Percentiles rank a stretch among this genome's conserved stretches.
phyloP scores from a whole-genome alignment of 345 rosid species.

The Camelina sativa region DNA sequence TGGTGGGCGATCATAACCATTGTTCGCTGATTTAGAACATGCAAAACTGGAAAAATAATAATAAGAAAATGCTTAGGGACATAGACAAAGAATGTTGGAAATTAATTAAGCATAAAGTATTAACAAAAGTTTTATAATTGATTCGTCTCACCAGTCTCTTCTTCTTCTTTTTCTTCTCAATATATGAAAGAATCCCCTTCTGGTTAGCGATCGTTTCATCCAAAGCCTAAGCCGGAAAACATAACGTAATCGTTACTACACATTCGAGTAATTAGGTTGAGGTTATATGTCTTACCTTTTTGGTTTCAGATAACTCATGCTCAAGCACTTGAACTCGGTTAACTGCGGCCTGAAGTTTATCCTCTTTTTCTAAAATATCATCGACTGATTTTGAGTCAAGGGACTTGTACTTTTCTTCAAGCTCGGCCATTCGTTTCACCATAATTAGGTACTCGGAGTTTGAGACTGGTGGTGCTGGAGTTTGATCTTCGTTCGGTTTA shows the following conservation, averaged over 20 bases:
- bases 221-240: slow-evolving; percentile 50
- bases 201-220: slow-evolving; percentile 50
- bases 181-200: slow-evolving; percentile 49
- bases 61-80: slow-evolving; percentile 17
- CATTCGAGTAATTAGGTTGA: neutral
- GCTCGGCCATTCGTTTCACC: slow-evolving; percentile 68
- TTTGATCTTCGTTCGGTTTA: slow-evolving; percentile 18
- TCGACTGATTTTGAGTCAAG: slow-evolving; percentile 46
- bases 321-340: slow-evolving; percentile 63
- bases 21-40: slow-evolving; percentile 31
- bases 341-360: slow-evolving; percentile 64
- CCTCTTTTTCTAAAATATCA: slow-evolving; percentile 68
- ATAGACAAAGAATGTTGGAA: neutral
- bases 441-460: slow-evolving; percentile 56
- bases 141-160: slow-evolving; percentile 40
- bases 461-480: slow-evolving; percentile 51
- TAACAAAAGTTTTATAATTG: slow-evolving; percentile 20
- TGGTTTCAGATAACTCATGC: slow-evolving; percentile 62
- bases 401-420: slow-evolving; percentile 61
- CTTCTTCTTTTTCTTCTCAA: slow-evolving; percentile 57
- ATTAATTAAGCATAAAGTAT: neutral
- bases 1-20: neutral
- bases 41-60: slow-evolving; percentile 27
- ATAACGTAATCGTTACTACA: neutral
- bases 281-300: slow-evolving; percentile 55